These are phyloP conservation scores for Porphyra umbilicalis DNA, from an alignment of 31 red algal species.

Conservation along the genomic window DNA sequence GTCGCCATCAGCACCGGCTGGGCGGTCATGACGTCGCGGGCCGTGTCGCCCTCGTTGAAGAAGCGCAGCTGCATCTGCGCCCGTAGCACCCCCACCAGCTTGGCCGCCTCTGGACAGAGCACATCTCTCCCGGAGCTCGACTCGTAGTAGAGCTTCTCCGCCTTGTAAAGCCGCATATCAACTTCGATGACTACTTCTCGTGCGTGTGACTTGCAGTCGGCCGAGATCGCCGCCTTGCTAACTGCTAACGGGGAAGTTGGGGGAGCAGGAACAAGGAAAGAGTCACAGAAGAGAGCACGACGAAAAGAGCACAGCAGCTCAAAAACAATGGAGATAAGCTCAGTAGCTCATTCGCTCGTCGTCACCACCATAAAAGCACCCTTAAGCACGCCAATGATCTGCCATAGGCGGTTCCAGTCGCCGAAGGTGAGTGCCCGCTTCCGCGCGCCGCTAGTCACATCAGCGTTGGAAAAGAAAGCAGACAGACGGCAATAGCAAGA, in stretches of 20 bases:
- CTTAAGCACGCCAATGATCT: not conserved
- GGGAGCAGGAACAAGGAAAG: not conserved
- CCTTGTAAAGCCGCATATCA: not conserved
- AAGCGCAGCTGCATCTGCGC: not conserved
- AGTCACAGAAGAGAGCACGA: not conserved
- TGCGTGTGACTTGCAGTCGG: not conserved
- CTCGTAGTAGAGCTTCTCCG: not conserved
- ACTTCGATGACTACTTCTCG: not conserved
- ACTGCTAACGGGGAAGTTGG: not conserved
- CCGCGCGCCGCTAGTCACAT: not conserved
- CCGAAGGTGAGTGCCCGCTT: not conserved
- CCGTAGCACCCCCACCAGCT: not conserved
- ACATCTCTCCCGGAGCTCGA: not conserved
- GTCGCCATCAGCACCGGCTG: no score
- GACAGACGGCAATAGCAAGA: not conserved
- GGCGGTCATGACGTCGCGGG: no score
- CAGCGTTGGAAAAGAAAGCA: not conserved
- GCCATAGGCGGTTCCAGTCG: not conserved
- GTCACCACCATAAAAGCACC: not conserved
- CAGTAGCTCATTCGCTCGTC: not conserved
- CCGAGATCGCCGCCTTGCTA: not conserved
- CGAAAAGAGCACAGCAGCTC: not conserved
- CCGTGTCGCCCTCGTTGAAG: not conserved
- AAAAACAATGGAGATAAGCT: not conserved
- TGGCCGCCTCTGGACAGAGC: not conserved